Conservation (phyloP, 306 rosid genomes). For the Rubus parviflorus region DNA sequence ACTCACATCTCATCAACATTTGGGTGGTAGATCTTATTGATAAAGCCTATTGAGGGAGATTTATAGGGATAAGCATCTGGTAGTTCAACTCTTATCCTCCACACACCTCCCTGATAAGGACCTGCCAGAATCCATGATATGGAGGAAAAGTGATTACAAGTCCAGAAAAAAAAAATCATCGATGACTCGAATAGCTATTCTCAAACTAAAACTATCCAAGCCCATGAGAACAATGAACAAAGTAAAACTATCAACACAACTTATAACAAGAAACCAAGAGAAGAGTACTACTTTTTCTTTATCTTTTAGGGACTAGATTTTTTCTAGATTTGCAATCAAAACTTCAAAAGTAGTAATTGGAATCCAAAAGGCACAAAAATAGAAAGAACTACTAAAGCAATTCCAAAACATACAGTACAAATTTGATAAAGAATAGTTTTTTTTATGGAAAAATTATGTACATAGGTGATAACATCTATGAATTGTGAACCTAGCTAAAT, state of each 20-base stretch:
- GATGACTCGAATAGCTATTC: not conserved
- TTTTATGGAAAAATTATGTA: conserved; percentile 13
- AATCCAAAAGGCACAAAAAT: conserved; percentile 23
- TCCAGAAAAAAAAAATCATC: not conserved
- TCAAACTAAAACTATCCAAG: conserved; percentile 17
- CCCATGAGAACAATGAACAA: conserved; percentile 31
- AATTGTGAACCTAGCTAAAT: conserved; percentile 37
- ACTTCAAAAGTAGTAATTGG: conserved; percentile 18
- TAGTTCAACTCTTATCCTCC: conserved; percentile 88
- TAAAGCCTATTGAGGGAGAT: conserved; percentile 93
- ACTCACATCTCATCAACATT: conserved; percentile 97
- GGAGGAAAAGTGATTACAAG: conserved; percentile 23
- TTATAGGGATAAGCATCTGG: conserved; percentile 96
- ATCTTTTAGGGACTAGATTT: not conserved
- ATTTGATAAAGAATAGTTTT: too few species aligned
- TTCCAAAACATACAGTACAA: conserved; percentile 3
- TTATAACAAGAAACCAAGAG: conserved; percentile 14
- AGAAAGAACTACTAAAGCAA: conserved; percentile 15
- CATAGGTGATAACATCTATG: conserved; percentile 29
- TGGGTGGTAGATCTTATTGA: conserved; percentile 94
- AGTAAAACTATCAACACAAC: conserved; percentile 4
- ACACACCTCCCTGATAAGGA: conserved; percentile 77
- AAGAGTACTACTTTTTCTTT: not conserved
- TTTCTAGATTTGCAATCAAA: conserved; percentile 23
- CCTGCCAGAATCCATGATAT: conserved; percentile 54